Evolutionary conservation across 768 basidiomycete genomes (phyloP).

Genomic region (Trametes cingulata): DNA sequence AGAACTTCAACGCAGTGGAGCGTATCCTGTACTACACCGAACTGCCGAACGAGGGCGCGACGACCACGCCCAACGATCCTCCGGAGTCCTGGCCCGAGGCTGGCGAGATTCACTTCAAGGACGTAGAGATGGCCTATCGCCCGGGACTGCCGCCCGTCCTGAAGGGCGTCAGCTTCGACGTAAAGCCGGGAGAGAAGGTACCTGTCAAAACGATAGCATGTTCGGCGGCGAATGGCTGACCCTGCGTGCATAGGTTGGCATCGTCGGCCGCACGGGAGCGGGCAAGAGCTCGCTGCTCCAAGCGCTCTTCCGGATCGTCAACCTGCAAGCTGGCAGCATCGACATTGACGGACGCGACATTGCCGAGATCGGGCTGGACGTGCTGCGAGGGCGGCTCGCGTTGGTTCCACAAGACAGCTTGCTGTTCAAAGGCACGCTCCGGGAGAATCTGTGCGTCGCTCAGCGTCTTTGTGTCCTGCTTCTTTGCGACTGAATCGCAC

Average conservation of each 20-base stretch:
- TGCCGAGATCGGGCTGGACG: slow-evolving; percentile 53
- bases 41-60: slow-evolving; percentile 54
- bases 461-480: neutral
- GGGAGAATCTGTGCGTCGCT: slow-evolving; percentile 45
- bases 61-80: slow-evolving; percentile 48
- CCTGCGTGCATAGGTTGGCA: slow-evolving; percentile 38
- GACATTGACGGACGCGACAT: slow-evolving; percentile 59
- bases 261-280: slow-evolving; percentile 48
- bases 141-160: slow-evolving; percentile 87
- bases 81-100: slow-evolving; percentile 70
- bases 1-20: slow-evolving; percentile 75
- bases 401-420: slow-evolving; percentile 76
- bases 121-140: slow-evolving; percentile 80
- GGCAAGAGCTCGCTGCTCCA: slow-evolving; percentile 56
- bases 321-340: slow-evolving; percentile 57
- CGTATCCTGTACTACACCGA: slow-evolving; percentile 69
- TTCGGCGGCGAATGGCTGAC: neutral
- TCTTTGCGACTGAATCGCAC: slow-evolving; percentile 61
- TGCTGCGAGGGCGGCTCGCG: slow-evolving; percentile 52
- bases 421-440: slow-evolving; percentile 75
- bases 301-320: slow-evolving; percentile 49
- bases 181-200: slow-evolving; percentile 83
- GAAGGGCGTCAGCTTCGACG: slow-evolving; percentile 71
- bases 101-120: slow-evolving; percentile 72
- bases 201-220: neutral